phyloP scores from a whole-genome alignment of 495 filamentous ascomycete genomes.

The Xylaria longipes region DNA sequence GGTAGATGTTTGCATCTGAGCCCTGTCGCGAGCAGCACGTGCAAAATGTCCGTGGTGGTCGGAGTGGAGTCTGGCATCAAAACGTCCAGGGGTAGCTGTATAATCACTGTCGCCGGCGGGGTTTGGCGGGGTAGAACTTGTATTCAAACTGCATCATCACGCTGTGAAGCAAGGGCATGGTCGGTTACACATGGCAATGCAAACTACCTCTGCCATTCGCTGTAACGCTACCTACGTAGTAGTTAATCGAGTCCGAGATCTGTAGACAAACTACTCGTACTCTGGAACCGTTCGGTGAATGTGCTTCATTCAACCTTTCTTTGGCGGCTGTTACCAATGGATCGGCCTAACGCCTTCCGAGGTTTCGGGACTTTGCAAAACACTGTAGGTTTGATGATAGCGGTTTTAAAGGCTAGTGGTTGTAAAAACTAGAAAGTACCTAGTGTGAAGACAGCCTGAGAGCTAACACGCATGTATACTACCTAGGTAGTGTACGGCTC shows the following conservation, averaged over 20 bases:
- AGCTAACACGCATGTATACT: background rate
- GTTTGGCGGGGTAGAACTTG: conserved; percentile 23
- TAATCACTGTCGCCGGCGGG: conserved; percentile 3
- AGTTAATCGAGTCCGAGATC: background rate
- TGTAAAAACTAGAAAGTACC: background rate
- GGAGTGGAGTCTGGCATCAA: conserved; percentile 17
- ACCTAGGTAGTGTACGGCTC: background rate
- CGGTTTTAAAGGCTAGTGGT: background rate
- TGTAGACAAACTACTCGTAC: background rate
- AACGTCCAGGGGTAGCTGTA: background rate
- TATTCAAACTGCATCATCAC: background rate
- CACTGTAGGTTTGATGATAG: background rate
- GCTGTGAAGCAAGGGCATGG: background rate
- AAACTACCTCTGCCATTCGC: background rate
- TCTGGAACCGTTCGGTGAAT: background rate
- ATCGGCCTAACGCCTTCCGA: background rate
- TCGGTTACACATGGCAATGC: background rate
- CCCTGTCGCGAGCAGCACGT: conserved; percentile 25
- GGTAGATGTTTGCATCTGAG: conserved; percentile 10
- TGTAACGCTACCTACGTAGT: conserved; percentile 10
- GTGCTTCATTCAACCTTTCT: conserved; percentile 9
- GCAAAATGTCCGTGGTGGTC: conserved; percentile 23
- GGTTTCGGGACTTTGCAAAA: background rate
- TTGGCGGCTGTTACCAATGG: background rate
- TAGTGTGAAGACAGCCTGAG: background rate